Base-by-base conservation (phyloP, 495 filamentous ascomycete genomes). In the Xylaria scruposa region DNA sequence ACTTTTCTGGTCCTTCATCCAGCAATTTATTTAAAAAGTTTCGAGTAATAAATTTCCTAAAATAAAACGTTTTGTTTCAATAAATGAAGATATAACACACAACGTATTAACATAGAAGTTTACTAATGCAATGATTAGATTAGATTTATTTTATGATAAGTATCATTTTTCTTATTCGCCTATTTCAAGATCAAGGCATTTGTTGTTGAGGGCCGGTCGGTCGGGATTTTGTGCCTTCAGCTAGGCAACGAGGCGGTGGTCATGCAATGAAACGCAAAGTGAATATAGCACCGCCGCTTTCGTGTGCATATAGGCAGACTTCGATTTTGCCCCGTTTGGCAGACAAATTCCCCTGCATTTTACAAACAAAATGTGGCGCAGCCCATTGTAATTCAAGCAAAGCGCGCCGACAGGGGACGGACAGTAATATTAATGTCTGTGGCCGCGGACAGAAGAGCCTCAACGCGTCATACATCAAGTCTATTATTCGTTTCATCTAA, bases 281-380 rank as follows among this genome's bases (percentile, higher is more conserved):
- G 36, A 44, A 63, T 29, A 24, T 6, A 3, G 19, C 60, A 44
- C 60, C 4, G 38, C 60, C 38, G 4, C 60, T 26, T 17, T 40
- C n/a, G 9, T 29, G 36, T 44, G 60, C 38, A 29, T 36, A 21
- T 63, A 44, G 38, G 60, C 60, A 40, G 36, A 63, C 60, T 21
- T 24, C 38, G 60, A 63, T 36, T 63, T 36, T 63, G 60, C 60
- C 60, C 44, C 17, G 38, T 63, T 63, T 33, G 17, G 38, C 15
- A 26, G 38, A 38, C 21, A 4, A 40, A 62, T 38, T 44, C 38
- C 59, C 7, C 21, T 24, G 60, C 38, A 62, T 21, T 29, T 44
- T 8, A 10, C 5, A 29, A 40, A 8, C 33, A 0, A 21, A 40
- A 61, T 1, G 54, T 17, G 54, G 54, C 54, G 29, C 4, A 53